These are phyloP conservation scores for Tolypocladium tropicale DNA, from an alignment of 2,329 filamentous ascomycete species.

Conservation along the genomic window DNA sequence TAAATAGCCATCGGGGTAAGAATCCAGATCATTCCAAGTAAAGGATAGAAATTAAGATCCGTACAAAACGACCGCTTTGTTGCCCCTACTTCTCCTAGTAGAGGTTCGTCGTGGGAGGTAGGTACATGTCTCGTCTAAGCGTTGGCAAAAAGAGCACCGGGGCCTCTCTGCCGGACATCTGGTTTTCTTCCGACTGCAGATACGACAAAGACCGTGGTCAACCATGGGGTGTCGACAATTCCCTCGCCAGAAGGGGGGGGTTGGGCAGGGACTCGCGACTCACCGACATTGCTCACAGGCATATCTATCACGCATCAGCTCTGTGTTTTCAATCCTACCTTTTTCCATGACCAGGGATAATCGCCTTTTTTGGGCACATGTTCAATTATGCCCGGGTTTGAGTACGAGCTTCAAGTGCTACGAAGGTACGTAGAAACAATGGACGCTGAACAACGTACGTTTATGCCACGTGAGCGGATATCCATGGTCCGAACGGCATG, in stretches of 20 bases:
- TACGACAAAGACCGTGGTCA: background rate
- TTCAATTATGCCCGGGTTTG: too few species aligned
- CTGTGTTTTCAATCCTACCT: background rate
- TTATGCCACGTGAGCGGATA: background rate
- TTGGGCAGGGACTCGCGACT: too few species aligned
- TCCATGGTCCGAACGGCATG: background rate
- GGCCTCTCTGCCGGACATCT: background rate
- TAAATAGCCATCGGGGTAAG: background rate
- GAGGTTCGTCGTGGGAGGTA: background rate
- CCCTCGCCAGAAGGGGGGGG: too few species aligned
- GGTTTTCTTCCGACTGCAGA: background rate
- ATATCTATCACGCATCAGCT: background rate
- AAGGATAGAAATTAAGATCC: background rate
- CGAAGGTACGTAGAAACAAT: background rate
- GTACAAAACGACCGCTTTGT: background rate
- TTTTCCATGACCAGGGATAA: background rate
- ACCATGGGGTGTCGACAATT: background rate
- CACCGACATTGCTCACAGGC: background rate
- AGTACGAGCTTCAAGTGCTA: too few species aligned
- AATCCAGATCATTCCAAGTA: background rate
- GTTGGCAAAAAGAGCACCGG: background rate
- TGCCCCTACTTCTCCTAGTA: background rate
- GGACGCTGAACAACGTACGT: background rate
- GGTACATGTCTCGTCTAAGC: background rate
- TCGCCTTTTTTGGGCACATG: too few species aligned